Base-by-base conservation (phyloP, 2,329 filamentous ascomycete species). In the Thyridium curvatum region DNA sequence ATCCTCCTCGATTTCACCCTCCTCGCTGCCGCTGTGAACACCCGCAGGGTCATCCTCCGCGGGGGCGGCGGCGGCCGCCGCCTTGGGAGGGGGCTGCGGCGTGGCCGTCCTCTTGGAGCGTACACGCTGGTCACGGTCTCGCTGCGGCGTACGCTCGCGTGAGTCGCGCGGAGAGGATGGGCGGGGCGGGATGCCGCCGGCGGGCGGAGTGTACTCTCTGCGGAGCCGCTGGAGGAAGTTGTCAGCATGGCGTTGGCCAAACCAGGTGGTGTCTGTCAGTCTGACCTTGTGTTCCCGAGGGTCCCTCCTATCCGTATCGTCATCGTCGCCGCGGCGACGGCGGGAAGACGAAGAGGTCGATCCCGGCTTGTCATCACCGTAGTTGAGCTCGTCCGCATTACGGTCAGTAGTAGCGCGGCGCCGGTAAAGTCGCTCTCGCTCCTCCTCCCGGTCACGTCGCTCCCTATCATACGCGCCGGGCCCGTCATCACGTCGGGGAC, bases 1-100 rank as follows among this genome's bases (percentile, higher is more conserved):
- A 50, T 80, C 77, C 69, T 97, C 90, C 63, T 95, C 93, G 52
- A 98, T 97, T 68, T 98, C 93, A 38, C 93, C 93, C 64, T 98
- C 93, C 65, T 98, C 93, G 55, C 90, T 96, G 38, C 93, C 93
- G 42, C 86, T 91, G 53, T 86, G 82, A 40, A 89, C 71, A 40
- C 72, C 76, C 35, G 72, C 68, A 37, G 79, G 69, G 47, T 85
- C 80, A 43, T 77, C 66, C 48, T 71, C 67, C 35, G 49, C 44
- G 55, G 51, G 18, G 49, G 55, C 34, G 47, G 66, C 37, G 70
- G 70, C 44, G 70, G n/a, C n/a, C n/a, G 49, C 44, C 33, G 46
- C 41, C 38, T 49, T 59, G 3, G 55, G 41, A 35, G 55, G 51
- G 18, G 49, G 55, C 34, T 47, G 66, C 37, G 70, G 70, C 44